Base-by-base conservation (phyloP, 1,284 basidiomycete species). In the Sanghuangporus sanghuang region DNA sequence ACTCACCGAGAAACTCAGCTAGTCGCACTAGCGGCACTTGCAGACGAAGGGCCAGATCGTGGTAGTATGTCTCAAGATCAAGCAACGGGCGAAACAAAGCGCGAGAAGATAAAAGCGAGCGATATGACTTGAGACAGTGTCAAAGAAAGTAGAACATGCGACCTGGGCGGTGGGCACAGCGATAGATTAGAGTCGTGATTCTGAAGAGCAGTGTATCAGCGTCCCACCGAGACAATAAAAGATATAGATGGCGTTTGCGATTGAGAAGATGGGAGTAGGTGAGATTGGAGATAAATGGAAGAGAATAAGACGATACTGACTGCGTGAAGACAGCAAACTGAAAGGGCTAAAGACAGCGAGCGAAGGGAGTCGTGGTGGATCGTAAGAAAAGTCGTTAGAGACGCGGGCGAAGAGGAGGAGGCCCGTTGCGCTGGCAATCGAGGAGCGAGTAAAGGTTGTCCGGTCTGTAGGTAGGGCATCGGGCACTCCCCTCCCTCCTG, bases 301-400 rank as follows among this genome's bases (percentile, higher is more conserved):
- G 21, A 16, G 32, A 49, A 32, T 11, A 3, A 21, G 14, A 23
- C 9, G 23, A 18, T 50, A 62, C 61, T 62, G 40, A 62, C 61
- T 55, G 52, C 53, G 61, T 57, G 61, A 57, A 62, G 53, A 18
- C n/a, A 18, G 38, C 42, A 53, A 44, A 61, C 53, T 36, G 6
- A 21, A 39, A 32, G 57, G 38, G 46, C 57, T 62, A 57, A 62
- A 50, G 61, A 40, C 23, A 56, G 53, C 48, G 42, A 56, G 53
- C 16, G 61, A 57, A 62, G 44, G 2, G 62, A 16, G 55, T 62
- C 54, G 61, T 62, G 44, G 54, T 18, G 16, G 61, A 48, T 58
- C 62, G 62, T 63, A 58, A 63, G 55, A 57, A 56, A 52, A 35
- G 62, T 63, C 62, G 62, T 63, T 63, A 63, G 62, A 57, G 56